Conservation (phyloP, 805 yeast genomes). For the Candida sithepensis region DNA sequence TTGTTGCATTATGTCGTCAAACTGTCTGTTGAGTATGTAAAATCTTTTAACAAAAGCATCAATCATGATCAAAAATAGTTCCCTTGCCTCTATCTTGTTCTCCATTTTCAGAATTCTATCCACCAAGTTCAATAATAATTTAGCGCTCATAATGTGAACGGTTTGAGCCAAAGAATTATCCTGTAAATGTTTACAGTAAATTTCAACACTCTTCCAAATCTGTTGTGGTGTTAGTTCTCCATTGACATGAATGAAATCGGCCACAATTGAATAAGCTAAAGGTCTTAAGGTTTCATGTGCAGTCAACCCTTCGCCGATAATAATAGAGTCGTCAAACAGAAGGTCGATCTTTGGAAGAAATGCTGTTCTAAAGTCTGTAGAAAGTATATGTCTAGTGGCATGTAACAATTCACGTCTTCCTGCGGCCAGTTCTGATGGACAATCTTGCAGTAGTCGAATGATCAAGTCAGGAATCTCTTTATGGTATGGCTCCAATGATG, state of each 20-base stretch:
- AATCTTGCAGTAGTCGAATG: constrained; percentile 82
- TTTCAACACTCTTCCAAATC: constrained; percentile 80
- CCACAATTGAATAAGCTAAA: constrained; percentile 89
- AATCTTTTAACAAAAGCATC: constrained; percentile 86
- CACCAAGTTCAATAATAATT: constrained; percentile 78
- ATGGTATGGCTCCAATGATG: constrained; percentile 54
- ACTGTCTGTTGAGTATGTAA: constrained; percentile 67
- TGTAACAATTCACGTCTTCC: constrained; percentile 91
- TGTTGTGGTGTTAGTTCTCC: constrained; percentile 77
- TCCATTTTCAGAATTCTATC: constrained; percentile 83
- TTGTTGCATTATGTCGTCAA: constrained; percentile 58
- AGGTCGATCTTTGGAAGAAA: constrained; percentile 84
- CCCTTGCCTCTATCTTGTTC: constrained; percentile 77
- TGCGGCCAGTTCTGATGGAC: constrained; percentile 88
- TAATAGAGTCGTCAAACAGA: constrained; percentile 78
- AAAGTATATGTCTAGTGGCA: constrained; percentile 90
- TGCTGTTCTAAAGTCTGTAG: constrained; percentile 78
- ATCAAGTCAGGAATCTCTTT: constrained; percentile 81
- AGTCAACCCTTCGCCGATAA: constrained; percentile 91
- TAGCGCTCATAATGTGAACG: constrained; percentile 96
- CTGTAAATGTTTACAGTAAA: constrained; percentile 75
- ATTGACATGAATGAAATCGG: constrained; percentile 92
- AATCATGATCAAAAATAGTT: constrained; percentile 78
- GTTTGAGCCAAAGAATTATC: constrained; percentile 82
- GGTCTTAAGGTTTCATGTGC: constrained; percentile 88